A percentile compares a stretch with the other conserved stretches of the same genome.
phyloP scores from a whole-genome alignment of 768 basidiomycete species.

The Chlorophyllum brunneum region DNA sequence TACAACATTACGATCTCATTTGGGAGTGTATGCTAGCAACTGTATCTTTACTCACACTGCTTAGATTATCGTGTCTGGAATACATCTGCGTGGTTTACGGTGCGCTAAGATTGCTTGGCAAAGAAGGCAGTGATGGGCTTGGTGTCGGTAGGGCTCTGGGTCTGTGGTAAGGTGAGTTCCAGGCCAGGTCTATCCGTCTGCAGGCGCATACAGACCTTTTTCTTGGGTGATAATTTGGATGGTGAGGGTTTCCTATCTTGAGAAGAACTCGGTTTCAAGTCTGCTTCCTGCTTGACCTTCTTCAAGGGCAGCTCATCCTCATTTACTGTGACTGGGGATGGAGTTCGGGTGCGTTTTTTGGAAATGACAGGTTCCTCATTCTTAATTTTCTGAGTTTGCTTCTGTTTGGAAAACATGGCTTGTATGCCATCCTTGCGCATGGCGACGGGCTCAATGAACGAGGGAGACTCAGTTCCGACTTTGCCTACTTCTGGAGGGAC shows the following conservation, averaged over 20 bases:
- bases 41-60: constrained; percentile 2
- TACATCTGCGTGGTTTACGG: not conserved
- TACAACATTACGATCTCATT: no score
- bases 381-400: constrained; percentile 2
- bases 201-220: not conserved
- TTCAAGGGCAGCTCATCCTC: no score
- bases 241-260: not conserved
- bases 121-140: constrained; percentile 11
- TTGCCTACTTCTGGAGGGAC: constrained; percentile 91
- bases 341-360: not conserved
- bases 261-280: no score
- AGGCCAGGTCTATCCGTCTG: not conserved
- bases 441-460: constrained; percentile 78
- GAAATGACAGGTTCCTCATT: no score
- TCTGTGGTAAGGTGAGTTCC: no score
- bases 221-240: constrained; percentile 1
- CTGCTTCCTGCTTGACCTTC: no score
- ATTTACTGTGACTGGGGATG: not conserved
- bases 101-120: not conserved
- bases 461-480: constrained; percentile 78
- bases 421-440: constrained; percentile 83
- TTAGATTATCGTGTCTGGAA: no score
- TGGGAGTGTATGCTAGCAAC: constrained; percentile 3
- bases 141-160: not conserved
- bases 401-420: constrained; percentile 75